Evolutionary conservation across 345 rosid species (phyloP).

Genomic region (Populus ilicifolia): DNA sequence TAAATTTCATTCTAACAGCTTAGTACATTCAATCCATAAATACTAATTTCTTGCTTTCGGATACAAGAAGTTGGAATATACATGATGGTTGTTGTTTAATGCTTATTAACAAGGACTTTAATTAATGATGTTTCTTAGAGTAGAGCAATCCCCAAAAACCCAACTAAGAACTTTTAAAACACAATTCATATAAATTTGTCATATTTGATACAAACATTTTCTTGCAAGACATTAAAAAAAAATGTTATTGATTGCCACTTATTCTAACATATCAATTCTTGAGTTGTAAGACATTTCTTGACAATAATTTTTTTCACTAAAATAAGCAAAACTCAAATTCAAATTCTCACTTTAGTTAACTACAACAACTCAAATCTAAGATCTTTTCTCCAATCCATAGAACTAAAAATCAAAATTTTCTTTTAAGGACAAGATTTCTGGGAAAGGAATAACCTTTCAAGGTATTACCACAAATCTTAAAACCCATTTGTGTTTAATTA

Average conservation of each 20-base stretch:
- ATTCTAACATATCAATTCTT: neutral
- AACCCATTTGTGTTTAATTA: neutral
- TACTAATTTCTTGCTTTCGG: no score
- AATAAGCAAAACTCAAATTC: no score
- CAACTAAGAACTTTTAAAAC: neutral
- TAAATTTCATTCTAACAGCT: no score
- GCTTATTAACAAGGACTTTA: neutral
- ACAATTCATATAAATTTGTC: neutral
- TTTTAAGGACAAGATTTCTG: neutral
- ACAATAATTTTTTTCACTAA: no score
- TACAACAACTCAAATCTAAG: neutral
- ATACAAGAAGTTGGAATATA: no score
- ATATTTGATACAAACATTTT: neutral
- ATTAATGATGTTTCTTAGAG: neutral
- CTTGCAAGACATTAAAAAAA: neutral
- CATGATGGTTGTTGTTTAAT: no score
- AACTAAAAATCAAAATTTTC: neutral
- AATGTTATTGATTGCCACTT: neutral
- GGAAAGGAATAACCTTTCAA: neutral
- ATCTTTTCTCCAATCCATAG: neutral
- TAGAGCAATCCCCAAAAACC: neutral
- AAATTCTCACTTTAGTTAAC: neutral
- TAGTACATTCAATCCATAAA: no score
- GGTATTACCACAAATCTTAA: neutral
- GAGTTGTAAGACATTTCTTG: no score